Base-by-base conservation (phyloP, 2,329 filamentous ascomycete genomes). In the Coniochaeta pulveracea region DNA sequence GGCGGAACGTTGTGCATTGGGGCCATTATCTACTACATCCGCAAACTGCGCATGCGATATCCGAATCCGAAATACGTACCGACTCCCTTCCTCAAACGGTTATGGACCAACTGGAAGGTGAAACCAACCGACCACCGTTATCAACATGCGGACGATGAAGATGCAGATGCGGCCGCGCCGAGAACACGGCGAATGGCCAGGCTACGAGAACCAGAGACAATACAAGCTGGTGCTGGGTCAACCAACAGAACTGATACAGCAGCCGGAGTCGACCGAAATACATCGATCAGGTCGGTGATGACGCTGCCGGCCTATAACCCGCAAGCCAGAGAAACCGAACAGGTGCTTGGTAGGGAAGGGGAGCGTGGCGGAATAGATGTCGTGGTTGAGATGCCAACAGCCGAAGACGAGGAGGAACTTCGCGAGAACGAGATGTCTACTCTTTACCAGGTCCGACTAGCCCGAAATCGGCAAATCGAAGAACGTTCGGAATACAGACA, bases 341-440 rank as follows among this genome's bases (percentile, higher is more conserved):
- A 79, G 44, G 77, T 95, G 2, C 66, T 96, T 30, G 91, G 78
- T 6, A 73, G 88, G 5, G 91, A 93, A 55, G 91, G 91, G 32
- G 91, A 98, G 52, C 72, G 91, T 39, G 89, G 71, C 34, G 91
- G 91, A 6, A 85, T 98, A 46, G 91, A 98, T 47, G 73, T 84
- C 4, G 86, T 98, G 0, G 60, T 96, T 10, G 88, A 95, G 53
- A 75, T 83, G 43, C 88, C 88, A 0, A 85, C 80, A 0, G 69
- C 65, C 7, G 84, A 93, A 33, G 81, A 86, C 34, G 76, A 93
- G 43, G 85, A 93, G 52, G 58, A 61, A 2, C 62, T 85, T 34
- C 72, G 91, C 10, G 86, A 96, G 41, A 75, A 85, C 18, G 85
- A 95, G 54, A 96, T 96, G 91, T 83, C 91, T 40, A 75, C 83